Percentiles rank a stretch among this genome's conserved stretches.
Conservation (phyloP, 2,329 filamentous ascomycete species). For the Colletotrichum somersetense region DNA sequence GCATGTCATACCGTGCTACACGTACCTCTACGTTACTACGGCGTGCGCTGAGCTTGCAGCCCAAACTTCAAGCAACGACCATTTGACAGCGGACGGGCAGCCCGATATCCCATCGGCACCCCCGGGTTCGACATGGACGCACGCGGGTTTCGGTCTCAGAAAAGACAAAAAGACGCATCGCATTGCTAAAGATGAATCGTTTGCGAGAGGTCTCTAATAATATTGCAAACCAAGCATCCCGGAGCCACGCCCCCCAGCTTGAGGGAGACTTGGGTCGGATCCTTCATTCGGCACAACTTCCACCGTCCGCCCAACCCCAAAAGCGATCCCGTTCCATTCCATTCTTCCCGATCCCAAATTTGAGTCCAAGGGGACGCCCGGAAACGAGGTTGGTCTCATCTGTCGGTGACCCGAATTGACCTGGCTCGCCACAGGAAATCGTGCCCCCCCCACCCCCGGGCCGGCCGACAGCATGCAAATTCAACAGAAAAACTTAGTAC, state of each 20-base stretch:
- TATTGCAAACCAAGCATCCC: too few relatives aligned
- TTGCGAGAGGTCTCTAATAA: too few relatives aligned
- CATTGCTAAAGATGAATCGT: too few relatives aligned
- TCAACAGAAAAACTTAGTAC: not conserved
- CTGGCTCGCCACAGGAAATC: not conserved
- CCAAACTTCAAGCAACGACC: not conserved
- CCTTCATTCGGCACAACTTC: too few relatives aligned
- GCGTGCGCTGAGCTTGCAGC: not conserved
- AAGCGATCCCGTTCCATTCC: too few relatives aligned
- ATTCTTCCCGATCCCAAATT: too few relatives aligned
- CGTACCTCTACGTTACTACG: not conserved
- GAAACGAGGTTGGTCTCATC: constrained; percentile 9
- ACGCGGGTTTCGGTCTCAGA: not conserved
- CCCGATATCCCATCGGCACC: not conserved
- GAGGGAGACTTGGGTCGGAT: too few relatives aligned
- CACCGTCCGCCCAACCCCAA: too few relatives aligned
- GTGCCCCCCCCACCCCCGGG: not conserved
- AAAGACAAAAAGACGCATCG: not conserved
- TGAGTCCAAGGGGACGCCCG: not conserved
- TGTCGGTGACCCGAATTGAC: not conserved
- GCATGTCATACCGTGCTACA: not conserved
- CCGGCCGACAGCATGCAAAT: not conserved
- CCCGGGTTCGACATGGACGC: not conserved
- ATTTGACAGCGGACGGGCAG: not conserved
- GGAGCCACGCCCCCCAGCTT: too few relatives aligned